These are phyloP conservation scores for Geotrichum restrictum DNA, from an alignment of 1,139 yeast genomes.

Conservation along the genomic window DNA sequence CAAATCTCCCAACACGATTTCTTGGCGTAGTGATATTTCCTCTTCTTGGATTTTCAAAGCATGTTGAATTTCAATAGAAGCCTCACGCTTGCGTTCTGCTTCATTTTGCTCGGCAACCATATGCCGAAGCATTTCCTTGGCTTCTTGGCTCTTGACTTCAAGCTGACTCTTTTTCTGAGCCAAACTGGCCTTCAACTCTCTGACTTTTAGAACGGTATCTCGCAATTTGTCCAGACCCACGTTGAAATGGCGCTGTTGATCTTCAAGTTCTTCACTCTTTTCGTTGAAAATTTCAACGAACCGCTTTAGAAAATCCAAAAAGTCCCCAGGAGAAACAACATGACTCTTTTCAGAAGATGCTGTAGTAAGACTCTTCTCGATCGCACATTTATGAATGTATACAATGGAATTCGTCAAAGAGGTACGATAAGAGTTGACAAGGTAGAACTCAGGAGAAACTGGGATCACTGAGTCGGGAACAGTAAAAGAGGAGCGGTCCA, in stretches of 20 bases:
- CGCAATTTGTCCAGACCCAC: conserved; percentile 70
- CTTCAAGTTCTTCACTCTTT: conserved; percentile 54
- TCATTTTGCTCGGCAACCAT: conserved; percentile 90
- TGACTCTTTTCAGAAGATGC: conserved; percentile 3
- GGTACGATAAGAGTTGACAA: conserved; percentile 42
- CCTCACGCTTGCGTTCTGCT: conserved; percentile 85
- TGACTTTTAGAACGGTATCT: conserved; percentile 74
- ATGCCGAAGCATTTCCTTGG: conserved; percentile 63
- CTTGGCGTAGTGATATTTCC: conserved; percentile 55
- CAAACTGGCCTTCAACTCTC: conserved; percentile 53
- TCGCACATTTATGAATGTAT: conserved; percentile 42
- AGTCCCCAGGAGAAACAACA: conserved; percentile 53
- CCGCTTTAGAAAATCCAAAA: conserved; percentile 49
- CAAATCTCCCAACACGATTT: conserved; percentile 58
- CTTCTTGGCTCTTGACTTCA: conserved; percentile 58
- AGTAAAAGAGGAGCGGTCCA: conserved; percentile 47
- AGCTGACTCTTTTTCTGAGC: conserved; percentile 53
- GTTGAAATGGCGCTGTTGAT: conserved; percentile 65
- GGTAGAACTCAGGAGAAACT: conserved; percentile 24
- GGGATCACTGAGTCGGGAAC: conserved; percentile 34
- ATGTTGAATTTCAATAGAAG: conserved; percentile 71
- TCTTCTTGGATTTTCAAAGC: conserved; percentile 66
- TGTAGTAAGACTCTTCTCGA: conserved; percentile 5
- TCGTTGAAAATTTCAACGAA: conserved; percentile 46
- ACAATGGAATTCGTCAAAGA: conserved; percentile 50